Evolutionary conservation across 352 stramenopile species (phyloP).

Genomic region (Pythium rishiriense): DNA sequence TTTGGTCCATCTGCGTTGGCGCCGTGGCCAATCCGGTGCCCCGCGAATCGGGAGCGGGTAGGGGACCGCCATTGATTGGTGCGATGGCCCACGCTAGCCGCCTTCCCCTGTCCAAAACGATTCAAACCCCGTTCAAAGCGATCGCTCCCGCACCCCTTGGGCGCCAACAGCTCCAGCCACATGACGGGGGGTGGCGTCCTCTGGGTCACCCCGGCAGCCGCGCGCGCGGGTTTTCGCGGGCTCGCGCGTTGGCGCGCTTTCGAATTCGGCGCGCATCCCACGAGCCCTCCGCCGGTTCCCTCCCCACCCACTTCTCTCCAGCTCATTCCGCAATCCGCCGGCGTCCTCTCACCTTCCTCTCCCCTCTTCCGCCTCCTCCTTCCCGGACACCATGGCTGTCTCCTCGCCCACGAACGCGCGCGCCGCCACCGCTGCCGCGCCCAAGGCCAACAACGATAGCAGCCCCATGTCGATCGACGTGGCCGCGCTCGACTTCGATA

Average conservation of each 20-base stretch:
- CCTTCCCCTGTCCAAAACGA: neutral
- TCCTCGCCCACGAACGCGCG: constrained; percentile 15
- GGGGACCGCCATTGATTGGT: constrained; percentile 26
- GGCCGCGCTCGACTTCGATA: constrained; percentile 28
- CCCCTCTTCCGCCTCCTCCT: neutral
- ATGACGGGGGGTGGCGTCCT: neutral
- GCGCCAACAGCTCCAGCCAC: neutral
- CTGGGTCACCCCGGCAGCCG: neutral
- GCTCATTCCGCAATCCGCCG: constrained; percentile 26
- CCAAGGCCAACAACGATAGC: constrained; percentile 21
- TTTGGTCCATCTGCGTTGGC: neutral
- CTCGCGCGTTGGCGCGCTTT: constrained; percentile 28
- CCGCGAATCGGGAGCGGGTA: neutral
- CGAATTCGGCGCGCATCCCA: constrained; percentile 23
- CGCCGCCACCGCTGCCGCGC: constrained; percentile 4
- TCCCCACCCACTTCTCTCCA: too few relatives aligned
- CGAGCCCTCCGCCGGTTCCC: neutral
- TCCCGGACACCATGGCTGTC: constrained; percentile 8
- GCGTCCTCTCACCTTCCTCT: constrained; percentile 3
- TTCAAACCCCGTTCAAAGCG: too few relatives aligned
- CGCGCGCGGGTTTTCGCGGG: constrained; percentile 22
- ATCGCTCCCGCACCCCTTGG: constrained; percentile 2
- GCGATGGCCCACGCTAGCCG: constrained; percentile 10
- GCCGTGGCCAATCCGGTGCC: neutral
- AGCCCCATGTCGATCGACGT: constrained; percentile 24